phyloP scores from a whole-genome alignment of 208 protist species.

The Tritrichomonas foetus region DNA sequence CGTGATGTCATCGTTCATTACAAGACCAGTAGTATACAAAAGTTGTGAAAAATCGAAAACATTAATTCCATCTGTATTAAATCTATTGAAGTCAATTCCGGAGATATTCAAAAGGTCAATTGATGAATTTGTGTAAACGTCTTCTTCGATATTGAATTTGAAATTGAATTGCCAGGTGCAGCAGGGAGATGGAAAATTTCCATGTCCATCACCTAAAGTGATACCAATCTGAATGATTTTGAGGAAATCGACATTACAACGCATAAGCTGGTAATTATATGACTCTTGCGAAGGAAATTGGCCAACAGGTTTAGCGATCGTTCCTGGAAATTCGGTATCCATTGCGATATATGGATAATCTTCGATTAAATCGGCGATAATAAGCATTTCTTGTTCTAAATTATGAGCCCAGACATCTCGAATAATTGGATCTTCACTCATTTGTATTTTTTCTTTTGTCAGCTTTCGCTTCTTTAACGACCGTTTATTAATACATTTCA shows the following conservation, averaged over 20 bases:
- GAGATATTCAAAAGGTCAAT: slow-evolving; percentile 83
- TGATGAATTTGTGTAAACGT: slow-evolving; percentile 90
- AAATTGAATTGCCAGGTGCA: slow-evolving; percentile 99
- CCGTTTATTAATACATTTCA: too few relatives aligned
- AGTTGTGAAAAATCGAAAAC: slow-evolving; percentile 84
- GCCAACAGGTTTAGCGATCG: slow-evolving; percentile 67
- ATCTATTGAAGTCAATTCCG: slow-evolving; percentile 85
- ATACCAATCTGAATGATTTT: slow-evolving; percentile 97
- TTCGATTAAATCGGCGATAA: slow-evolving; percentile 80
- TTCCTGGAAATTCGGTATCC: slow-evolving; percentile 98
- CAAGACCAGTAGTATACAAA: slow-evolving; percentile 83
- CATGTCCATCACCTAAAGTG: slow-evolving; percentile 87
- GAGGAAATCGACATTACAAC: slow-evolving; percentile 79
- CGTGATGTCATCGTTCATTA: slow-evolving; percentile 81
- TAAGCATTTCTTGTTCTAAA: slow-evolving; percentile 86
- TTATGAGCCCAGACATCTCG: slow-evolving; percentile 38
- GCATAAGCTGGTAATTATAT: not conserved
- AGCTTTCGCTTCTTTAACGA: too few relatives aligned
- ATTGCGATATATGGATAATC: slow-evolving; percentile 81
- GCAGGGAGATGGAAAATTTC: slow-evolving; percentile 76
- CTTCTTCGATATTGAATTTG: slow-evolving; percentile 84
- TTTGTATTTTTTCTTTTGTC: too few relatives aligned
- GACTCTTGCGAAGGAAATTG: slow-evolving; percentile 34
- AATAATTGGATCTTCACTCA: not conserved
- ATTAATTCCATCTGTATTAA: slow-evolving; percentile 59